phyloP scores from a whole-genome alignment of 345 rosid species.

The Heritiera littoralis region DNA sequence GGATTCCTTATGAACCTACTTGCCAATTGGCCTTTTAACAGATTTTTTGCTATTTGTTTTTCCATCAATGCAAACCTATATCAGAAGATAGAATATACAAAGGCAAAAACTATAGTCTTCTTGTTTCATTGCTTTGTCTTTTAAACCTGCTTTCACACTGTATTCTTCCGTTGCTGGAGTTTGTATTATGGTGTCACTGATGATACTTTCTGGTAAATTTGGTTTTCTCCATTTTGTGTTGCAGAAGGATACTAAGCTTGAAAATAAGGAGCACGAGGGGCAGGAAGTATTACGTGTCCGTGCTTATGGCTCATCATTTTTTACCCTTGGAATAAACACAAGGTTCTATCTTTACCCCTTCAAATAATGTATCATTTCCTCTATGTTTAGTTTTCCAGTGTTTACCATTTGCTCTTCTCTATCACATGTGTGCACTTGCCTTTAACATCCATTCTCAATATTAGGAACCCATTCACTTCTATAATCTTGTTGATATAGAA shows the following conservation, averaged over 20 bases:
- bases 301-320: slow-evolving; percentile 88
- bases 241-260: slow-evolving; percentile 57
- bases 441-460: neutral
- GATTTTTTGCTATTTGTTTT: neutral
- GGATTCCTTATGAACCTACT: neutral
- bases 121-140: neutral
- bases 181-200: slow-evolving; percentile 12
- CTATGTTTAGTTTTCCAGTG: neutral
- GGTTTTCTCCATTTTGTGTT: slow-evolving; percentile 24
- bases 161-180: no score
- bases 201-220: slow-evolving; percentile 7
- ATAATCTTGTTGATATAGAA: neutral
- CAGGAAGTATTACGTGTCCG: slow-evolving; percentile 80
- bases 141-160: neutral
- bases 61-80: neutral
- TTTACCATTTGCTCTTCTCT: neutral
- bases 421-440: neutral
- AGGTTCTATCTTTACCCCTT: slow-evolving; percentile 47
- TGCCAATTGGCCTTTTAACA: neutral
- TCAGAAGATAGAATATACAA: neutral
- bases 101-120: neutral
- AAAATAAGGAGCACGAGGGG: slow-evolving; percentile 45
- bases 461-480: neutral
- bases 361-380: neutral
- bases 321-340: slow-evolving; percentile 87